phyloP scores from a whole-genome alignment of 495 filamentous ascomycete species.

The Friedmanniomyces simplex region DNA sequence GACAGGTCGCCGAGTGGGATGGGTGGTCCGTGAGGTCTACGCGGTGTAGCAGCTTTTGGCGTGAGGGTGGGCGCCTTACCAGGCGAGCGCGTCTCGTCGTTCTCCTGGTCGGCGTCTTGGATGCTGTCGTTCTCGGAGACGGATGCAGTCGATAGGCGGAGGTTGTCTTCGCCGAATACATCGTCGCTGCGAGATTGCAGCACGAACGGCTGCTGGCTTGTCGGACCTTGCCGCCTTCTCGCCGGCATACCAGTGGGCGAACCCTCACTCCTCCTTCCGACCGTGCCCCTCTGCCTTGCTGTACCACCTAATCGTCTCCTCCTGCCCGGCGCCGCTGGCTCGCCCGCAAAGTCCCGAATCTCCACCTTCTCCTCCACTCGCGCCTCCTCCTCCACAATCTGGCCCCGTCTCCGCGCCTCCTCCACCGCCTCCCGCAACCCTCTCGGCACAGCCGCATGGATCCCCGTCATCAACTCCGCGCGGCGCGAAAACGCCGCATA shows the following conservation, averaged over 20 bases:
- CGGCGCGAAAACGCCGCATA: conserved; percentile 50
- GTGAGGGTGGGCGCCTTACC: not conserved
- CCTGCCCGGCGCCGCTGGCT: conserved; percentile 3
- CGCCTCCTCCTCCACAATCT: conserved; percentile 32
- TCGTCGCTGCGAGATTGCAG: conserved; percentile 7
- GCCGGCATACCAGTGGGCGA: conserved; percentile 3
- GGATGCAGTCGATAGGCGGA: not conserved
- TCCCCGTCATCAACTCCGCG: conserved; percentile 55
- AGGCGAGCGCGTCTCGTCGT: conserved; percentile 10
- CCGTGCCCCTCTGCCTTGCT: conserved; percentile 5
- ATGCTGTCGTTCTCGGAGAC: not conserved
- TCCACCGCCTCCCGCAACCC: conserved; percentile 31
- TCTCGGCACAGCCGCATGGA: conserved; percentile 49
- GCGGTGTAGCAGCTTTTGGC: conserved; percentile 5
- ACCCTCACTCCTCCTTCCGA: conserved; percentile 1
- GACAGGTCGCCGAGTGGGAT: conserved; percentile 18
- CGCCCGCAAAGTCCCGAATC: not conserved
- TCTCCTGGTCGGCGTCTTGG: conserved; percentile 14
- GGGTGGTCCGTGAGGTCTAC: conserved; percentile 3
- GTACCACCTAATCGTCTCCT: conserved; percentile 5
- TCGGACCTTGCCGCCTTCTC: not conserved
- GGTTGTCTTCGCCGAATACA: conserved; percentile 6
- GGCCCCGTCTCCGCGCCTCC: conserved; percentile 52
- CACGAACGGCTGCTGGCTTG: conserved; percentile 6
- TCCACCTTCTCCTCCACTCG: conserved; percentile 1